Evolutionary conservation across 2,329 filamentous ascomycete genomes (phyloP).

Genomic region (Xylariaceae sp.): DNA sequence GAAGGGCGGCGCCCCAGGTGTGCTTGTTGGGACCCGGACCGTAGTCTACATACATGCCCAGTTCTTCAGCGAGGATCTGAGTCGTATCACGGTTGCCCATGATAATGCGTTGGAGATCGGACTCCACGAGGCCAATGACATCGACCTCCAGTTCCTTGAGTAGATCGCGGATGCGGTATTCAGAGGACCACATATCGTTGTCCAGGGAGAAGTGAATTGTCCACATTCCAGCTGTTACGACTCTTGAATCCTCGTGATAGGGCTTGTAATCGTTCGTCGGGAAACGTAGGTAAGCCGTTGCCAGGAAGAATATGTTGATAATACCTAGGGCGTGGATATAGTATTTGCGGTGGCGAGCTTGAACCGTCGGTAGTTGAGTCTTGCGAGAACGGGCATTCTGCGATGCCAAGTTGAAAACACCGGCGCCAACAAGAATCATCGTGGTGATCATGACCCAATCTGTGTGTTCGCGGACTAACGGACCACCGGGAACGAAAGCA

Average conservation of each 20-base stretch:
- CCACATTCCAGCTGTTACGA: constrained; percentile 95
- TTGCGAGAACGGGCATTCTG: constrained; percentile 41
- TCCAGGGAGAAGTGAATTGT: constrained; percentile 97
- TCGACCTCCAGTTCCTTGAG: constrained; percentile 96
- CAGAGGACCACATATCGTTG: constrained; percentile 98
- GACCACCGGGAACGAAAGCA: constrained; percentile 92
- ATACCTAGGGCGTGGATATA: constrained; percentile 56
- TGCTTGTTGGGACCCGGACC: constrained; percentile 98
- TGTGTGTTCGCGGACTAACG: constrained; percentile 85
- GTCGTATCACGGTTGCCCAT: constrained; percentile 98
- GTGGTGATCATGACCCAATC: constrained; percentile 90
- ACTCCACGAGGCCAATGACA: constrained; percentile 89
- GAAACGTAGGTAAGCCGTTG: constrained; percentile 82
- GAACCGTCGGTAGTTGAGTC: constrained; percentile 32
- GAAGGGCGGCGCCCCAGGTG: constrained; percentile 88
- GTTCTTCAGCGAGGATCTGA: constrained; percentile 88
- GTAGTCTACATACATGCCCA: constrained; percentile 98
- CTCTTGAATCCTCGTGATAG: constrained; percentile 80
- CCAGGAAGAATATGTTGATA: constrained; percentile 74
- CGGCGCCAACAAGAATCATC: constrained; percentile 79
- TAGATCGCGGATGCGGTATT: constrained; percentile 85
- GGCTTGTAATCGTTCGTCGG: constrained; percentile 87
- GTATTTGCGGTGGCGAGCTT: constrained; percentile 47
- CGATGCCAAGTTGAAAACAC: constrained; percentile 67
- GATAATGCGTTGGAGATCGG: constrained; percentile 93